A percentile compares a stretch with the other conserved stretches of the same genome.
phyloP scores from a whole-genome alignment of 2,329 filamentous ascomycete species.

The Alternaria postmessia region DNA sequence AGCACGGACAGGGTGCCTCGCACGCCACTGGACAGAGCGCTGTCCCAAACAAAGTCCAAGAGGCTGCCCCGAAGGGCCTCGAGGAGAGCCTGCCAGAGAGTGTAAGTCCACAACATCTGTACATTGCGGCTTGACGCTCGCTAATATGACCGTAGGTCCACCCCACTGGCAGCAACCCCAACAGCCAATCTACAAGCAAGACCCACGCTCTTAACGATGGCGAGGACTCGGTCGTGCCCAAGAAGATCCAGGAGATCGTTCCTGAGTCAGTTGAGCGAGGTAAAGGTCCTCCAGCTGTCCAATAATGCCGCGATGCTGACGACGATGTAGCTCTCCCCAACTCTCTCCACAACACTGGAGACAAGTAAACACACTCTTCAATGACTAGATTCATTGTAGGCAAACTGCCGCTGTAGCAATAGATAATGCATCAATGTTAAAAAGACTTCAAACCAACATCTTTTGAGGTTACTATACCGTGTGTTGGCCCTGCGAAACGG shows the following conservation, averaged over 20 bases:
- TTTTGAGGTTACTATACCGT: not conserved
- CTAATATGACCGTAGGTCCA: slow-evolving; percentile 42
- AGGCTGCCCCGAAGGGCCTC: slow-evolving; percentile 50
- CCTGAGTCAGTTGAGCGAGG: slow-evolving; percentile 56
- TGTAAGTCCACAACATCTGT: slow-evolving; percentile 22
- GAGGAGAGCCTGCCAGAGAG: slow-evolving; percentile 53
- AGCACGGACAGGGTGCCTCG: slow-evolving; percentile 52
- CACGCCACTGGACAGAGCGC: slow-evolving; percentile 53
- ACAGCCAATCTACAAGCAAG: slow-evolving; percentile 44
- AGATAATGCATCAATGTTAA: not conserved
- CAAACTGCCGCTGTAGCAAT: not conserved
- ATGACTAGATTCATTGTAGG: not conserved
- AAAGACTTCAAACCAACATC: not conserved
- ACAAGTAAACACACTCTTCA: slow-evolving; percentile 19
- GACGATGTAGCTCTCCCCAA: slow-evolving; percentile 47
- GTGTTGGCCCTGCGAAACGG: not conserved
- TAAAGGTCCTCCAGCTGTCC: not conserved
- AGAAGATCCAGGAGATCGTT: slow-evolving; percentile 55
- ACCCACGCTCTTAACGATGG: slow-evolving; percentile 52
- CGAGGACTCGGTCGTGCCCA: slow-evolving; percentile 52
- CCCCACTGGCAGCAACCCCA: slow-evolving; percentile 47
- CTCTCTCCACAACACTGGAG: slow-evolving; percentile 53
- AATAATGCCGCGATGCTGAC: not conserved
- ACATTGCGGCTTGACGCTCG: not conserved
- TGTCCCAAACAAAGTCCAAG: slow-evolving; percentile 51